phyloP scores from a whole-genome alignment of 164 flowering plant genomes.

The Kingdonia uniflora region DNA sequence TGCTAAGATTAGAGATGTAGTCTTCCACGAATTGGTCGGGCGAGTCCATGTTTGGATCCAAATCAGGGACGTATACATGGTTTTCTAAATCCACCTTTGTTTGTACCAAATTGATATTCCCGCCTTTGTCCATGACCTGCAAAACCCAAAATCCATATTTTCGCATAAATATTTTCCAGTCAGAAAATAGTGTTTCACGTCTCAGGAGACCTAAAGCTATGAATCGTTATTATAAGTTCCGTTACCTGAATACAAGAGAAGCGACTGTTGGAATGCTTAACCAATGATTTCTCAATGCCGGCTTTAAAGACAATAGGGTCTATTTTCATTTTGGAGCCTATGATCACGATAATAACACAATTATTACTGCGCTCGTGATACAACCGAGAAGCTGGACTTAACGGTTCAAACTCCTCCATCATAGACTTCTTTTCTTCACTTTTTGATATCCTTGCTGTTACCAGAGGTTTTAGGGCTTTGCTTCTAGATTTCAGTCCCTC shows the following conservation, averaged over 20 bases:
- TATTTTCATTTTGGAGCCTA: neutral
- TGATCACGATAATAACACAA: neutral
- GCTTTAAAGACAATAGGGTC: neutral
- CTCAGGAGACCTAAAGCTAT: too few species aligned
- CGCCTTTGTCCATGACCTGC: neutral
- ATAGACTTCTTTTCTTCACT: neutral
- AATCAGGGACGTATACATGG: neutral
- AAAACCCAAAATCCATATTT: too few species aligned
- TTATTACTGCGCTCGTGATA: neutral
- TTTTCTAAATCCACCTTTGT: neutral
- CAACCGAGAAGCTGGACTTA: constrained; percentile 1
- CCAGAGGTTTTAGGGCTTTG: neutral
- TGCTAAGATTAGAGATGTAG: neutral
- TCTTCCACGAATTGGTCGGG: neutral
- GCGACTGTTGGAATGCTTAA: constrained; percentile 1
- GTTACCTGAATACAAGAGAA: neutral
- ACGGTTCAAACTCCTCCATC: neutral
- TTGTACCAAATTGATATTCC: neutral
- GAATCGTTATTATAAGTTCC: too few species aligned
- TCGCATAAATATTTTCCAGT: too few species aligned
- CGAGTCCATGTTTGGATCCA: neutral
- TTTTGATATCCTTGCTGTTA: neutral
- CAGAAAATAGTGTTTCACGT: too few species aligned
- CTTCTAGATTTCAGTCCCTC: neutral
- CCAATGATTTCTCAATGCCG: neutral